Percentiles rank a stretch among this genome's conserved stretches.
phyloP scores from a whole-genome alignment of 1,284 basidiomycete genomes.

The Irpex sp. region DNA sequence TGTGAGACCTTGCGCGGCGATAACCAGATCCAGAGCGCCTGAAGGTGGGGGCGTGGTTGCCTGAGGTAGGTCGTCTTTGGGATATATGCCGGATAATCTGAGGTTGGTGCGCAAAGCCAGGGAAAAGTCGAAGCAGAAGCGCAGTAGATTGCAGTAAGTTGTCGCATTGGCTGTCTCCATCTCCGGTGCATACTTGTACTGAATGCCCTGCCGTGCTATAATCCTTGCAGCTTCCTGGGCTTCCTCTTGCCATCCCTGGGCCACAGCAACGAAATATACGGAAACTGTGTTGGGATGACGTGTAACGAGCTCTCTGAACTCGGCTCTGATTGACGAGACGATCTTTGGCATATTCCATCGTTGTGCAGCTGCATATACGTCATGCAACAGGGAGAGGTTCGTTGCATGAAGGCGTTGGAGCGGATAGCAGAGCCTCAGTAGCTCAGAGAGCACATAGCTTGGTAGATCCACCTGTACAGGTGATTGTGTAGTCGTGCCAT shows the following conservation, averaged over 20 bases:
- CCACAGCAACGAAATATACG: not conserved
- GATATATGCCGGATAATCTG: too few relatives aligned
- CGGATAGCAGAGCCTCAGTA: slow-evolving; percentile 6
- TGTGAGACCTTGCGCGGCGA: too few relatives aligned
- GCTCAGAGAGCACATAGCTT: not conserved
- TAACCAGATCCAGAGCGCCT: too few relatives aligned
- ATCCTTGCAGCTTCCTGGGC: slow-evolving; percentile 3
- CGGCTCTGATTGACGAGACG: not conserved
- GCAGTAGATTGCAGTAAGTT: slow-evolving; percentile 3
- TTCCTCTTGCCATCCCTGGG: not conserved
- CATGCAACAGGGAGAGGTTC: not conserved
- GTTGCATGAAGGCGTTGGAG: not conserved
- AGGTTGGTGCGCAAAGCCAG: not conserved
- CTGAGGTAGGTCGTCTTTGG: too few relatives aligned
- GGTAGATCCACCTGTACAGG: not conserved
- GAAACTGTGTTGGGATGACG: not conserved
- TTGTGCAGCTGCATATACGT: not conserved
- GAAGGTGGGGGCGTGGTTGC: too few relatives aligned
- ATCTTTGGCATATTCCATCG: not conserved
- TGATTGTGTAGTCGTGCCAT: not conserved
- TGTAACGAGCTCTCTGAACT: not conserved
- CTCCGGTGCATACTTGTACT: not conserved
- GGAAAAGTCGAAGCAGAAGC: not conserved
- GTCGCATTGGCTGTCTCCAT: slow-evolving; percentile 3
- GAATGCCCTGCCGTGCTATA: not conserved